These are phyloP conservation scores for Puccinia novopanici DNA, from an alignment of 1,284 basidiomycete species.

Conservation along the genomic window DNA sequence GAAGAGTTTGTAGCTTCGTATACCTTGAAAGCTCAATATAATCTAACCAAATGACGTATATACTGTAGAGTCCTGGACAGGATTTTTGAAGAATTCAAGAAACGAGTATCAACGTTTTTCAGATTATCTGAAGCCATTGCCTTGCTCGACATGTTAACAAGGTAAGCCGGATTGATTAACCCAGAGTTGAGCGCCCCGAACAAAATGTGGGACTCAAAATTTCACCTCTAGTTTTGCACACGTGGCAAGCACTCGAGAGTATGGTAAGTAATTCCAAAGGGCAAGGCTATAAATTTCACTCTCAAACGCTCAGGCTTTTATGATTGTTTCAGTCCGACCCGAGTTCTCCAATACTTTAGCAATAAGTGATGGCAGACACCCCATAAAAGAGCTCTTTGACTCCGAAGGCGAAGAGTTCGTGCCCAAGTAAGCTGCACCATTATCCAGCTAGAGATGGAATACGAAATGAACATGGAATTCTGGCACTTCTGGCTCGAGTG, in stretches of 20 bases:
- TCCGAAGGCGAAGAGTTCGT: constrained; percentile 32
- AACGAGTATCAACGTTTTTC: constrained; percentile 55
- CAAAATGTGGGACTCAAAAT: neutral
- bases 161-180: constrained; percentile 56
- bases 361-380: constrained; percentile 80
- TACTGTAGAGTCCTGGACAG: constrained; percentile 54
- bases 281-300: neutral
- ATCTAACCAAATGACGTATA: constrained; percentile 42
- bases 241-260: constrained; percentile 68
- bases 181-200: neutral
- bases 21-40: neutral
- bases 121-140: constrained; percentile 65
- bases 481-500: neutral
- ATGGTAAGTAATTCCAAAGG: constrained; percentile 55
- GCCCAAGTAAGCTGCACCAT: constrained; percentile 31
- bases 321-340: constrained; percentile 68
- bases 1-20: constrained; percentile 16
- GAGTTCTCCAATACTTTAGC: constrained; percentile 82
- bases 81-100: constrained; percentile 54
- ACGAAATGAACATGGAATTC: neutral
- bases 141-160: constrained; percentile 78
- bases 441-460: neutral
- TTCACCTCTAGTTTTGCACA: constrained; percentile 67
- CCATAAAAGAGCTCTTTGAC: constrained; percentile 57
- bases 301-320: neutral